Evolutionary conservation across 371 early-diverging fungal genomes (phyloP), one percentile per base, ranked within the genome.

Genomic region (Encephalitozoon romaleae): DNA sequence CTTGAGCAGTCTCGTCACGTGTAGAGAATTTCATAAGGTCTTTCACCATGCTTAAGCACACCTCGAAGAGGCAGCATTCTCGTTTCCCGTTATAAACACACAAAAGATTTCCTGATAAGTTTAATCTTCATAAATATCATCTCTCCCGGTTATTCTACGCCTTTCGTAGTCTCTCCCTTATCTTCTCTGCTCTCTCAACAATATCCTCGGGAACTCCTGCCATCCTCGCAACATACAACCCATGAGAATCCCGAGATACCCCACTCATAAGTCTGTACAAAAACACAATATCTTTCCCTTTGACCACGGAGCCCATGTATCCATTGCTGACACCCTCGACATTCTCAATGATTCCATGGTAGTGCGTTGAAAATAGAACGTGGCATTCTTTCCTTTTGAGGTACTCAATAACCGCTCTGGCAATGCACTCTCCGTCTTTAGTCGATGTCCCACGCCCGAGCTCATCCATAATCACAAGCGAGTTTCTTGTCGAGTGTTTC

Each of bases 401-500:
- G 59, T 93, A 89, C 72, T 93, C 70, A 41, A 98, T 86, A 0
- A 94, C 95, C 1, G 93, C 88, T 80, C 88, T 92, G 0, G 99
- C 98, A 72, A 99, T 96, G 8, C 96, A 91, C 81, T 92, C 83
- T 11, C 99, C 99, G 84, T 99, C 98, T 86, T 90, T 92, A 0
- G 98, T 96, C 53, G 90, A 89, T 0, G 99, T 99, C 11, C 98
- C 99, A 70, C 99, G 89, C 53, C 98, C 99, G 25, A 98, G 88
- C 86, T 99, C 98, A 86, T 99, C 99, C 71, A 99, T 86, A 67
- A 98, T 94, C 21, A 98, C 96, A 85, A 98, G 89, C 3, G 94
- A 94, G 3, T 88, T 87, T 0, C 88, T 88, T 0, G 98, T 96
- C 0, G 95, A 93, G 80, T 94, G 90, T 12, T 88, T 86, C 53